Evolutionary conservation across 2,329 filamentous ascomycete species (phyloP), one percentile per base, ranked within the genome.

Genomic region (Alternaria rosae): DNA sequence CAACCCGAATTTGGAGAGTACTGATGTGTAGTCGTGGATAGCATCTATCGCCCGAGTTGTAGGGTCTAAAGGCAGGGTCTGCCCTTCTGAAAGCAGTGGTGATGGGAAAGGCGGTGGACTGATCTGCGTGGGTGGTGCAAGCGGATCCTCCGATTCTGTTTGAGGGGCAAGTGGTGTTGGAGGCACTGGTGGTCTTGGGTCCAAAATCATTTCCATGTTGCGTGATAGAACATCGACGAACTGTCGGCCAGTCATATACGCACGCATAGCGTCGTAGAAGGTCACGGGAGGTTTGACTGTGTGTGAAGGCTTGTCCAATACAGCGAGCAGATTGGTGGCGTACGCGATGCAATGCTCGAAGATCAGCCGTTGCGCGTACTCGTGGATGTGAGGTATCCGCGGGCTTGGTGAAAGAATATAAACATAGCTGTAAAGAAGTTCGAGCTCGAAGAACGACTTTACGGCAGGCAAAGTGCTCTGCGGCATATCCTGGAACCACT

Each of bases 291-390:
- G 87, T 15, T 86, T 84, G 62, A 74, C 88, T 86, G 30, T 83
- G 80, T 5, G 86, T 78, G 67, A 87, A 78, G 68, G 86, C 30
- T 77, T 75, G 15, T 70, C 70, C 23, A 91, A 85, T 47, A 93
- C 85, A 6, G 88, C 86, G 70, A 91, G 86, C 65, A 97, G 88
- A 62, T 88, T 87, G 61, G 91, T 86, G 51, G 95, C 87, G 74
- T 95, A 97, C n/a, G 90, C 87, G 68, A 94, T 88, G 66, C 90
- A 90, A 72, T 95, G 90, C 76, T 97, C 93, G 76, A 97, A 97
- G 42, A 97, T 92, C 23, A 97, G 84, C 28, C 89, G 84, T 64
- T 93, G 91, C 38, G 90, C 91, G 75, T 94, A 93, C 47, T 92
- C 87, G 4, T 88, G 90, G 52, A 94, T 88, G 21, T 87, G 84